phyloP scores from a whole-genome alignment of 176 grass and related monocot genomes.

The Oryza officinalis region DNA sequence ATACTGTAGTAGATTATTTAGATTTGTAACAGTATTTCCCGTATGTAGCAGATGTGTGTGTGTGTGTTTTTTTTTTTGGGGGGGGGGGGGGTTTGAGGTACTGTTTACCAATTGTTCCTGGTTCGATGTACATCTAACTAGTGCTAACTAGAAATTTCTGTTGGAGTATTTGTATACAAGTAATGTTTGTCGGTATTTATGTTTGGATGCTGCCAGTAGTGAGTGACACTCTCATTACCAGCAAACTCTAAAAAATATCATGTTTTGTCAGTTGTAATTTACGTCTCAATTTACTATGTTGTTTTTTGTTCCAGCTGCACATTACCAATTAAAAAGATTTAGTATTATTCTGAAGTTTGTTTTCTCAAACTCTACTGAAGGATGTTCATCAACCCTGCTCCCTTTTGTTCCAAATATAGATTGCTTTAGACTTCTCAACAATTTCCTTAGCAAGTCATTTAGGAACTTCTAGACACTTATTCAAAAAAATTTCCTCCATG shows the following conservation, averaged over 20 bases:
- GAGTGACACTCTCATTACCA: not conserved
- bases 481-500: not conserved
- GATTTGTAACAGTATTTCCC: too few species aligned
- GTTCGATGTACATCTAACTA: not conserved
- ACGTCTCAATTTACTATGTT: not conserved
- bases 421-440: not conserved
- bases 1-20: constrained; percentile 1
- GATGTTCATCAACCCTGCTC: not conserved
- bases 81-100: not conserved
- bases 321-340: not conserved
- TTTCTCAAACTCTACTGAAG: not conserved
- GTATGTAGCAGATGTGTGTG: too few species aligned
- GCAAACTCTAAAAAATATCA: not conserved
- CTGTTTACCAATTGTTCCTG: not conserved
- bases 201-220: not conserved
- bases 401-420: not conserved
- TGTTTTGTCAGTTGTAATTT: not conserved
- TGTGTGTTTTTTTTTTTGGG: too few species aligned
- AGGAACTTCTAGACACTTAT: not conserved
- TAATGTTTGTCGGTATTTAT: not conserved
- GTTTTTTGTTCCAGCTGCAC: too few species aligned
- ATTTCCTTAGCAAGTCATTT: not conserved
- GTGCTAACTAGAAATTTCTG: not conserved
- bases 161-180: not conserved
- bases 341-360: not conserved